Conservation (phyloP, 2,329 filamentous ascomycete genomes). For the Cordyceps fumosorosea region DNA sequence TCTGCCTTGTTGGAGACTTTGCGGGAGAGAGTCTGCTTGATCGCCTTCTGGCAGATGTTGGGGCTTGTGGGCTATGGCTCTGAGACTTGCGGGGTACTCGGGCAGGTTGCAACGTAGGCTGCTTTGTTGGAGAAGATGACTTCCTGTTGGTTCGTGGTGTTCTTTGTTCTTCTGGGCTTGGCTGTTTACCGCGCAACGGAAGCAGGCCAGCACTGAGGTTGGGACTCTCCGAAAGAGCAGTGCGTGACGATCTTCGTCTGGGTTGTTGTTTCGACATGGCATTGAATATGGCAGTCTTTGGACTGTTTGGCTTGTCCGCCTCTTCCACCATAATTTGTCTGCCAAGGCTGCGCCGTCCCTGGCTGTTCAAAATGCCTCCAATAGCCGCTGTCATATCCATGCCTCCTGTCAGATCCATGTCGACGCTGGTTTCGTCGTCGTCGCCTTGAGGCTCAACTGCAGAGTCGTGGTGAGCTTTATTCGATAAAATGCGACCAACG, state of each 20-base stretch:
- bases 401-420: slow-evolving; percentile 56
- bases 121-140: slow-evolving; percentile 20
- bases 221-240: background rate
- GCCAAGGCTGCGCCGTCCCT: slow-evolving; percentile 30
- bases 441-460: slow-evolving; percentile 44
- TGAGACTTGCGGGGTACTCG: background rate
- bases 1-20: background rate
- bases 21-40: slow-evolving; percentile 5
- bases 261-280: slow-evolving; percentile 20
- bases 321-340: slow-evolving; percentile 56
- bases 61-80: background rate
- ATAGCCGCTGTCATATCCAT: slow-evolving; percentile 61
- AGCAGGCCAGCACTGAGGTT: slow-evolving; percentile 48
- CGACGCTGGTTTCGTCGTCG: slow-evolving; percentile 41
- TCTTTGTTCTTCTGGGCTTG: background rate
- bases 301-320: slow-evolving; percentile 41
- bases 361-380: slow-evolving; percentile 50
- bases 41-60: background rate
- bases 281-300: slow-evolving; percentile 30
- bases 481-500: slow-evolving; percentile 60
- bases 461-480: slow-evolving; percentile 26
- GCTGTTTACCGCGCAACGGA: slow-evolving; percentile 40
- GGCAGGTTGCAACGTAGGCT: slow-evolving; percentile 31
- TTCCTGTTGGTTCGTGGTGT: slow-evolving; percentile 15
- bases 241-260: slow-evolving; percentile 25